These are phyloP conservation scores for Penicillium malachiteum DNA, from an alignment of 495 filamentous ascomycete species.

Conservation along the genomic window DNA sequence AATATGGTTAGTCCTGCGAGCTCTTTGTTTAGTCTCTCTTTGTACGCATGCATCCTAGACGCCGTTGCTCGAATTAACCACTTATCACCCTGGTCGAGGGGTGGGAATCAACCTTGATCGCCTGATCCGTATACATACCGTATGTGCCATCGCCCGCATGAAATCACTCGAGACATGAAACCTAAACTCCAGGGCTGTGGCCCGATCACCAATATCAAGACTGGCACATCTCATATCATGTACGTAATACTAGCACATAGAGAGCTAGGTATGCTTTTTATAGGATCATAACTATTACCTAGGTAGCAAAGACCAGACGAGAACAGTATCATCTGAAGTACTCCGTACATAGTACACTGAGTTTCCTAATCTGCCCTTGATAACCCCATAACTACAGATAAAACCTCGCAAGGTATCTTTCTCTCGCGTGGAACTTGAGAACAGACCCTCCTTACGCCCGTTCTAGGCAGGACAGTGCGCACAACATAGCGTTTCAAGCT, in stretches of 20 bases:
- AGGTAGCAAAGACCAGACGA: too few relatives aligned
- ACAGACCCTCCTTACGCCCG: too few relatives aligned
- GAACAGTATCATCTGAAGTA: too few relatives aligned
- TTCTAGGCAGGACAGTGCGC: too few relatives aligned
- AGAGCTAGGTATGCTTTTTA: too few relatives aligned
- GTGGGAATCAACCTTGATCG: conserved; percentile 1
- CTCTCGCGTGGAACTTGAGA: too few relatives aligned
- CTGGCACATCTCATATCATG: not conserved
- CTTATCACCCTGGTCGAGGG: not conserved
- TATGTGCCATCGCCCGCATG: not conserved
- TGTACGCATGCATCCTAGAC: not conserved
- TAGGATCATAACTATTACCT: too few relatives aligned
- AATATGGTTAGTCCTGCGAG: not conserved
- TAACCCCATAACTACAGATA: too few relatives aligned
- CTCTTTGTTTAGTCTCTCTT: not conserved
- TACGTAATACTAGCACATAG: too few relatives aligned
- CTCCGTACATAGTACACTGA: too few relatives aligned
- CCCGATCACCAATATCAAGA: not conserved
- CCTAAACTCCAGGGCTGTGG: not conserved
- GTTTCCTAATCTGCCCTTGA: too few relatives aligned
- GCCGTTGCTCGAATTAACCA: not conserved
- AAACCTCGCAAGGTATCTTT: too few relatives aligned
- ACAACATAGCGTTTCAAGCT: not conserved
- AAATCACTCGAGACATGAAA: not conserved
- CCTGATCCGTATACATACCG: not conserved